Conservation (phyloP, 116 monocot genomes). For the Cymodocea nodosa region DNA sequence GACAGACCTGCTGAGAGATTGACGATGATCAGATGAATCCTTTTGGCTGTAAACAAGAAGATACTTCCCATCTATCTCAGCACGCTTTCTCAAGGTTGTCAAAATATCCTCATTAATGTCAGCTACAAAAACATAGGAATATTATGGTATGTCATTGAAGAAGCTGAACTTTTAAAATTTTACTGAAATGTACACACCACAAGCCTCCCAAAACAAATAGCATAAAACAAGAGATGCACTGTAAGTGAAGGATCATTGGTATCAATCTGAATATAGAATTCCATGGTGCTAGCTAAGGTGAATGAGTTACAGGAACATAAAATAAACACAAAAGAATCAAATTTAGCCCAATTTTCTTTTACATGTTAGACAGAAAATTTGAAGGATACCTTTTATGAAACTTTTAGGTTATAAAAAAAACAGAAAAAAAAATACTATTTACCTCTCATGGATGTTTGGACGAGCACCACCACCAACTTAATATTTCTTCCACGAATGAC, state of each 20-base stretch:
- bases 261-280: no score
- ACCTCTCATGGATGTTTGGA: slow-evolving; percentile 40
- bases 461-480: slow-evolving; percentile 59
- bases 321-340: neutral
- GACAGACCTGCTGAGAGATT: slow-evolving; percentile 59
- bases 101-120: slow-evolving; percentile 29
- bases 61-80: slow-evolving; percentile 70
- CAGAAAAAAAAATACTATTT: neutral
- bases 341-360: neutral
- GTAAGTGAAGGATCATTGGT: neutral
- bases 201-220: neutral
- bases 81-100: slow-evolving; percentile 64
- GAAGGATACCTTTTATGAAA: neutral
- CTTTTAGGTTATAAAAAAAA: neutral
- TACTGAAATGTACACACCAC: neutral
- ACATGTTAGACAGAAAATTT: neutral
- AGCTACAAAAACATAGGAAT: slow-evolving; percentile 4
- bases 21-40: slow-evolving; percentile 41
- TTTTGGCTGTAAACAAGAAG: slow-evolving; percentile 37
- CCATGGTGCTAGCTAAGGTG: no score
- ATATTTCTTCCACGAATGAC: slow-evolving; percentile 51
- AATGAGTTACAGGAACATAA: no score
- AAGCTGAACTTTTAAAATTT: neutral
- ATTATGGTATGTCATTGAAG: no score
- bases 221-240: neutral